A percentile compares a stretch with the other conserved stretches of the same genome.
Evolutionary conservation across 2,329 filamentous ascomycete species (phyloP).

Genomic region (Polychaeton citri): DNA sequence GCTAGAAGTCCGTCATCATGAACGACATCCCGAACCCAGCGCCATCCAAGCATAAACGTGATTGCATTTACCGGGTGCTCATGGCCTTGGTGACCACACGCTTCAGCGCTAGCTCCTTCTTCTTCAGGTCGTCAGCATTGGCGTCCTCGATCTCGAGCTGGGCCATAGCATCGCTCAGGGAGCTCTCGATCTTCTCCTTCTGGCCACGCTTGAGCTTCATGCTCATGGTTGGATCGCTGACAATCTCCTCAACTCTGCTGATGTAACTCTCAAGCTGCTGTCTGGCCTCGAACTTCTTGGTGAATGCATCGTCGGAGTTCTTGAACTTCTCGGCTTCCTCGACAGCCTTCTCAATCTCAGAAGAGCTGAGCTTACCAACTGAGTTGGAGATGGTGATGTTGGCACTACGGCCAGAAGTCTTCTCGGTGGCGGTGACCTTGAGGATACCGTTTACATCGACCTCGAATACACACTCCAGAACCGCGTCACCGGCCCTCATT

Average conservation of each 20-base stretch:
- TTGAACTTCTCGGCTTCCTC: conserved; percentile 98
- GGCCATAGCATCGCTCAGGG: conserved; percentile 92
- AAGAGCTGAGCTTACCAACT: conserved; percentile 88
- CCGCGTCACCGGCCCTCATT: conserved; percentile 88
- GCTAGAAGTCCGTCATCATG: neutral
- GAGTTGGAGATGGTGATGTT: conserved; percentile 99
- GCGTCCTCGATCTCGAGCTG: conserved; percentile 94
- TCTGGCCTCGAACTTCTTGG: conserved; percentile 97
- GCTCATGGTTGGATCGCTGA: conserved; percentile 89
- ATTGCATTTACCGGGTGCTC: neutral
- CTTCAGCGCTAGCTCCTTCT: conserved; percentile 98
- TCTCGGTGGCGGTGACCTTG: conserved; percentile 98
- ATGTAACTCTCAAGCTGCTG: conserved; percentile 99
- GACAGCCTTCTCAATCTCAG: conserved; percentile 97
- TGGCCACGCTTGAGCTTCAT: conserved; percentile 97
- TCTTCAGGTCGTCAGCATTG: conserved; percentile 88
- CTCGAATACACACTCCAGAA: conserved; percentile 96
- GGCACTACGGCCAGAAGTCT: conserved; percentile 91
- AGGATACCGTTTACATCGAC: conserved; percentile 96
- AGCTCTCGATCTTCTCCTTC: conserved; percentile 99
- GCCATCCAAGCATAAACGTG: neutral
- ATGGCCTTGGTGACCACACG: conserved; percentile 82
- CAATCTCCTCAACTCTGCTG: conserved; percentile 94
- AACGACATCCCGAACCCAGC: neutral
- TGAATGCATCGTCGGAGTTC: conserved; percentile 93